A percentile compares a stretch with the other conserved stretches of the same genome.
These are phyloP conservation scores for Biancaea sappan DNA, from an alignment of 306 rosid genomes.

Conservation along the genomic window DNA sequence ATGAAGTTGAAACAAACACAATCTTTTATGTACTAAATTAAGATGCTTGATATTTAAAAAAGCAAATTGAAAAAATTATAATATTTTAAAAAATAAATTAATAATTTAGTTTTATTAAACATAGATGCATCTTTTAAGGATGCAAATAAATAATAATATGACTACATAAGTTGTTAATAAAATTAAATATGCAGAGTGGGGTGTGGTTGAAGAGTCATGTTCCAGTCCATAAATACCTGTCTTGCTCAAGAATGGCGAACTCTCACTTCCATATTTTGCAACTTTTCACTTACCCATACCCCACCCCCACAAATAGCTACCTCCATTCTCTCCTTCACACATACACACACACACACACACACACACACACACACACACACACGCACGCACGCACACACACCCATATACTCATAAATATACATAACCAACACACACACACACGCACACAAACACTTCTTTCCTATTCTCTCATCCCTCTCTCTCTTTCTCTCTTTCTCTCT, in stretches of 20 bases:
- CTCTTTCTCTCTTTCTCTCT: background rate
- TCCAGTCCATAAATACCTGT: constrained; percentile 56
- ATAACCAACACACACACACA: background rate
- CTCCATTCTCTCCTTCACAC: too few species aligned
- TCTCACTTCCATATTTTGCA: constrained; percentile 52
- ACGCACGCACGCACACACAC: too few species aligned
- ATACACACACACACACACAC: background rate
- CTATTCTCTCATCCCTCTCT: constrained; percentile 7
- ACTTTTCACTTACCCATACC: constrained; percentile 3
- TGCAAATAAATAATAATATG: too few species aligned
- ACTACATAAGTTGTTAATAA: background rate
- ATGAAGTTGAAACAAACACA: too few species aligned
- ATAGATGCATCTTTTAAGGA: too few species aligned
- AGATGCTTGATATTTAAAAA: too few species aligned
- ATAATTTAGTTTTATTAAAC: too few species aligned
- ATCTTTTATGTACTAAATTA: too few species aligned
- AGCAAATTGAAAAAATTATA: too few species aligned
- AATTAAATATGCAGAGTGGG: constrained; percentile 18
- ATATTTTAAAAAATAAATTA: too few species aligned
- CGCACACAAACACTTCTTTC: constrained; percentile 8
- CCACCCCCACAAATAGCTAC: background rate
- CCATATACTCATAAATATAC: too few species aligned
- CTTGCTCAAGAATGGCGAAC: constrained; percentile 40
- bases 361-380: too few species aligned
- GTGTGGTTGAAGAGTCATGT: constrained; percentile 68